These are phyloP conservation scores for Pseudopyrenochaeta lycopersici DNA, from an alignment of 2,329 filamentous ascomycete genomes.

Conservation along the genomic window DNA sequence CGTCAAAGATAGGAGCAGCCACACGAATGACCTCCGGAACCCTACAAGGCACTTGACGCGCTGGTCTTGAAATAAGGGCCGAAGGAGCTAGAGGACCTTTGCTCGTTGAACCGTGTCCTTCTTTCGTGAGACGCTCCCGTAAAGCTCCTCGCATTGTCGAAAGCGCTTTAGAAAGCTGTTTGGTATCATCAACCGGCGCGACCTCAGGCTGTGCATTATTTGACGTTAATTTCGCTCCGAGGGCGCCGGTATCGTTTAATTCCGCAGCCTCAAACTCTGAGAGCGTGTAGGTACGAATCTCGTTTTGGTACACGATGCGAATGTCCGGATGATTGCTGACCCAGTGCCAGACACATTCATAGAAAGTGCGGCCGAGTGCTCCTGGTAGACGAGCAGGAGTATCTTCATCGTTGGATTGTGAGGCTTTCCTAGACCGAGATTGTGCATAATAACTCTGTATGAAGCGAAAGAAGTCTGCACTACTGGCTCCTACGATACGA, in stretches of 20 bases:
- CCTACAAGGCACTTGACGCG: slow-evolving; percentile 18
- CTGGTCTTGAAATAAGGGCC: not conserved
- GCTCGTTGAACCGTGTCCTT: slow-evolving; percentile 8
- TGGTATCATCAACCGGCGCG: not conserved
- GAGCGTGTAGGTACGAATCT: slow-evolving; percentile 40
- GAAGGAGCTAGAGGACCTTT: not conserved
- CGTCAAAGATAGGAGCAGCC: slow-evolving; percentile 35
- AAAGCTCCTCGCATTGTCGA: slow-evolving; percentile 24
- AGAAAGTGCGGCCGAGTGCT: slow-evolving; percentile 59
- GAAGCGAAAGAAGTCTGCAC: slow-evolving; percentile 51
- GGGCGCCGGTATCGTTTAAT: slow-evolving; percentile 15
- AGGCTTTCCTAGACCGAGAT: slow-evolving; percentile 5
- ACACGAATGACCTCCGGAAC: slow-evolving; percentile 10
- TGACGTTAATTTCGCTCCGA: not conserved
- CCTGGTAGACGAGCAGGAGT: slow-evolving; percentile 18
- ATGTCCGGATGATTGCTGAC: slow-evolving; percentile 65
- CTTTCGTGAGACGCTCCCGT: slow-evolving; percentile 24
- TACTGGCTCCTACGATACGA: slow-evolving; percentile 48
- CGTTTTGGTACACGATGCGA: slow-evolving; percentile 58
- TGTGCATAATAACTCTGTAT: slow-evolving; percentile 48
- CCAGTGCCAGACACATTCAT: slow-evolving; percentile 67
- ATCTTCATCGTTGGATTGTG: not conserved
- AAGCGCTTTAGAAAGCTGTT: slow-evolving; percentile 22
- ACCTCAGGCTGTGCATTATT: not conserved
- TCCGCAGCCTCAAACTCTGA: slow-evolving; percentile 45